Conservation (phyloP, 805 yeast genomes). For the Saccharomycopsis vini region DNA sequence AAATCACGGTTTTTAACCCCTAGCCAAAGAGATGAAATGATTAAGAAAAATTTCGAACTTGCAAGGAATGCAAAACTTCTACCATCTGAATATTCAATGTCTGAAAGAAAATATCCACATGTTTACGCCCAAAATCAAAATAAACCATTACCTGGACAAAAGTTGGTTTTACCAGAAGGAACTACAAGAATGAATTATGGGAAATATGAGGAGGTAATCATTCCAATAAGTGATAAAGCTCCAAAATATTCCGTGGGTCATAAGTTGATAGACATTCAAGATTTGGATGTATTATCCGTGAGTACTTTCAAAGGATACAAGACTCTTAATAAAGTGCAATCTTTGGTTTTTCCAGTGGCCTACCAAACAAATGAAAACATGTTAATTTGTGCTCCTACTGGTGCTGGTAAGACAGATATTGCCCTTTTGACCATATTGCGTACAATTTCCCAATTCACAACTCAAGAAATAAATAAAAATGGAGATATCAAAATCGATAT, state of each 20-base stretch:
- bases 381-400: slow-evolving; percentile 96
- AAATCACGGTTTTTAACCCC: slow-evolving; percentile 35
- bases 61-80: slow-evolving; percentile 42
- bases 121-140: slow-evolving; percentile 49
- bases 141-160: slow-evolving; percentile 73
- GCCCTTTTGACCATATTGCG: slow-evolving; percentile 76
- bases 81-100: slow-evolving; percentile 24
- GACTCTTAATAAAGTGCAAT: slow-evolving; percentile 78
- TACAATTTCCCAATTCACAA: slow-evolving; percentile 63
- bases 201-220: slow-evolving; percentile 68
- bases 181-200: slow-evolving; percentile 57
- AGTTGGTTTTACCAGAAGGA: slow-evolving; percentile 72
- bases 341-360: slow-evolving; percentile 85
- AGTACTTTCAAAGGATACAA: slow-evolving; percentile 78
- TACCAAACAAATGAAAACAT: slow-evolving; percentile 89
- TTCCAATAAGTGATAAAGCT: slow-evolving; percentile 61
- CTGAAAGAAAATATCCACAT: slow-evolving; percentile 64
- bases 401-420: slow-evolving; percentile 96
- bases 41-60: slow-evolving; percentile 38
- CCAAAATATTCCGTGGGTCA: slow-evolving; percentile 32
- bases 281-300: slow-evolving; percentile 68
- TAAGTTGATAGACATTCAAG: slow-evolving; percentile 46
- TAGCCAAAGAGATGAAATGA: slow-evolving; percentile 46
- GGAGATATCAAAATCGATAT: slow-evolving; percentile 49
- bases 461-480: slow-evolving; percentile 40